A percentile compares a stretch with the other conserved stretches of the same genome.
Evolutionary conservation across 768 basidiomycete species (phyloP).

Genomic region (Suillus cothurnatus): DNA sequence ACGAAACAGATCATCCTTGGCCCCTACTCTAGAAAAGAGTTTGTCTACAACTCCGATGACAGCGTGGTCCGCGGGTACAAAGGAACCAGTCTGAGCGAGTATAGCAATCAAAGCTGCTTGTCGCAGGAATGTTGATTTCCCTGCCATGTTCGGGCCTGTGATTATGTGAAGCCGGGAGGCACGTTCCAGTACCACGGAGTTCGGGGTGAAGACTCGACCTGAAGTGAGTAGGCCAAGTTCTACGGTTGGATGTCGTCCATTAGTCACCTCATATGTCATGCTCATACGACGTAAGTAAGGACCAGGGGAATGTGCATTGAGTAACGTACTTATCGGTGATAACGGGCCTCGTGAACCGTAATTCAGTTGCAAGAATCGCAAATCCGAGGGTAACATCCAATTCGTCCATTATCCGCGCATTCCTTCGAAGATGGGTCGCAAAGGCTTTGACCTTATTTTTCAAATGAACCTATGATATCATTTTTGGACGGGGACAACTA

Average conservation of each 20-base stretch:
- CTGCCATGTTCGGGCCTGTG: conserved; percentile 96
- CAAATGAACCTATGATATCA: conserved; percentile 8
- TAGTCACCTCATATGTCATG: conserved; percentile 61
- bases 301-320: neutral
- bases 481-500: conserved; percentile 1
- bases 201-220: conserved; percentile 83
- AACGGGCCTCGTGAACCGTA: conserved; percentile 72
- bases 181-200: conserved; percentile 66
- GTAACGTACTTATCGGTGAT: conserved; percentile 67
- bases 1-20: conserved; percentile 91
- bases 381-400: conserved; percentile 84
- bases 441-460: conserved; percentile 59
- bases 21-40: conserved; percentile 92
- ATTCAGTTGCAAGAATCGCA: conserved; percentile 75
- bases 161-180: conserved; percentile 75
- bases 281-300: conserved; percentile 31
- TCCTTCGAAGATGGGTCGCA: conserved; percentile 61
- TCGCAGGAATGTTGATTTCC: conserved; percentile 91
- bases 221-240: conserved; percentile 80
- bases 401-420: conserved; percentile 82
- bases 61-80: conserved; percentile 87
- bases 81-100: conserved; percentile 90
- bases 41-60: conserved; percentile 85
- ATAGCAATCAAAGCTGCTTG: conserved; percentile 90
- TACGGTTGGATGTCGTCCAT: conserved; percentile 92